Conservation (phyloP, 2,329 filamentous ascomycete genomes). For the Cladosporium sp. region DNA sequence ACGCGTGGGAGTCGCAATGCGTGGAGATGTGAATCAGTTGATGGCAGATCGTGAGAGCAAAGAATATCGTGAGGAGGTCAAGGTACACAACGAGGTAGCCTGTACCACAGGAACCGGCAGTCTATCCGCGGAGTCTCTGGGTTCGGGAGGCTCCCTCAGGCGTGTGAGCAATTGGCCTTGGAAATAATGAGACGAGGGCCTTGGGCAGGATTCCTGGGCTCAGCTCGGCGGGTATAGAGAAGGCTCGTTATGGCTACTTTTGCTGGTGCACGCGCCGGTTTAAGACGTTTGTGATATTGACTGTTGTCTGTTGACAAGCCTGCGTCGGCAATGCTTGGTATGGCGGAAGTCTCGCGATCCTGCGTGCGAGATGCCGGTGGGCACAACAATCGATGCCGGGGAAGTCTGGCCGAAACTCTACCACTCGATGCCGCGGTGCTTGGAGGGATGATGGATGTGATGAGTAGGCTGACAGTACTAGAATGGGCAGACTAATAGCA, state of each 20-base stretch:
- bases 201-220: background rate
- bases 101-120: background rate
- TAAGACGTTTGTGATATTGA: background rate
- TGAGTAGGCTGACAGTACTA: background rate
- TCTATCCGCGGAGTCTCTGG: background rate
- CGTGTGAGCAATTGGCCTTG: background rate
- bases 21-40: too few species aligned
- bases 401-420: background rate
- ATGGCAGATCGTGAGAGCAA: too few species aligned
- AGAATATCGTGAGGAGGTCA: too few species aligned
- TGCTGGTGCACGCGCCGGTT: background rate
- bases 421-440: background rate
- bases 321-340: background rate
- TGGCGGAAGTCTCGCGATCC: background rate
- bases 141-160: background rate
- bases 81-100: background rate
- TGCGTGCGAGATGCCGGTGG: background rate
- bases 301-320: background rate
- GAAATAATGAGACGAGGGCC: too few species aligned
- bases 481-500: background rate
- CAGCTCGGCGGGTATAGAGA: background rate
- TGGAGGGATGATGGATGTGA: background rate
- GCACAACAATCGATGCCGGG: background rate
- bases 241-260: background rate
- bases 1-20: too few species aligned